A percentile compares a stretch with the other conserved stretches of the same genome.
These are phyloP conservation scores for Volutella citrinella DNA, from an alignment of 2,329 filamentous ascomycete genomes.

Conservation along the genomic window DNA sequence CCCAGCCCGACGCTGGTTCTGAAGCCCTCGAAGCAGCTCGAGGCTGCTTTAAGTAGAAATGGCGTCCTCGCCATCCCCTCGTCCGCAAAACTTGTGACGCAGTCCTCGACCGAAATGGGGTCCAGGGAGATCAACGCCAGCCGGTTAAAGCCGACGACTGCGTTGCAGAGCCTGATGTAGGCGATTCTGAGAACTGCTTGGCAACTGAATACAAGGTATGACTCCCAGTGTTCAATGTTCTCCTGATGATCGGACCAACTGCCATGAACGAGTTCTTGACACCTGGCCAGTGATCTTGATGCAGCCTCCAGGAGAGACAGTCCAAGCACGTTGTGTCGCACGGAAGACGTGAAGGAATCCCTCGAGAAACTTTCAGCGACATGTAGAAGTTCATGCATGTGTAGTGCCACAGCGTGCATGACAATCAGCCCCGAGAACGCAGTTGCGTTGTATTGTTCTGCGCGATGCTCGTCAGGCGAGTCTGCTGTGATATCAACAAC, in stretches of 20 bases:
- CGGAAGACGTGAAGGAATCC: no score
- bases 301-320: constrained; percentile 3
- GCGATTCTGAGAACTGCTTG: constrained; percentile 11
- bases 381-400: no score
- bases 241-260: neutral
- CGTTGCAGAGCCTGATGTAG: constrained; percentile 9
- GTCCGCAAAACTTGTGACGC: constrained; percentile 2
- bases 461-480: no score
- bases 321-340: neutral
- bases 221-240: neutral
- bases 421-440: no score
- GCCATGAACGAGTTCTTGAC: constrained; percentile 1
- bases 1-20: constrained; percentile 9
- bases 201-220: constrained; percentile 7
- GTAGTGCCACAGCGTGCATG: no score
- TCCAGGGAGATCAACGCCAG: constrained; percentile 5
- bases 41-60: constrained; percentile 7
- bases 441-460: no score
- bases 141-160: neutral
- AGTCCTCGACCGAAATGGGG: constrained; percentile 1
- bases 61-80: constrained; percentile 2
- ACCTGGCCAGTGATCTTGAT: constrained; percentile 5
- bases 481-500: no score
- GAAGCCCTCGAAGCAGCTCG: constrained; percentile 7
- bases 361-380: no score